A percentile compares a stretch with the other conserved stretches of the same genome.
Conservation (phyloP, 305 asterid genomes). For the Fraxinus sp. region DNA sequence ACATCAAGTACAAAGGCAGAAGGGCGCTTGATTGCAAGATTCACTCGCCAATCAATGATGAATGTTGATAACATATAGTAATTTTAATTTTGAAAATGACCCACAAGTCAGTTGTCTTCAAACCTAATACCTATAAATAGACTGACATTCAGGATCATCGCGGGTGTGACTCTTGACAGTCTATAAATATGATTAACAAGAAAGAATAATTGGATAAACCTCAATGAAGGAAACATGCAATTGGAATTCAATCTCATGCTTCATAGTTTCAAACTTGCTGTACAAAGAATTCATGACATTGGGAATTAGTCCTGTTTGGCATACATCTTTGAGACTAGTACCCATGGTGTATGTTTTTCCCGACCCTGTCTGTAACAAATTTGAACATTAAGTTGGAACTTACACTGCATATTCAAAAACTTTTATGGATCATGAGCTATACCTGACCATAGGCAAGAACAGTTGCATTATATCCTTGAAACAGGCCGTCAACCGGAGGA, state of each 20-base stretch:
- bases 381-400: constrained; percentile 17
- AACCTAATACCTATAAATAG: neutral
- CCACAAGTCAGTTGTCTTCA: neutral
- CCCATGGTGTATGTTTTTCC: constrained; percentile 98
- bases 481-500: constrained; percentile 90
- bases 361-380: constrained; percentile 83
- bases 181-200: neutral
- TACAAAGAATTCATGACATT: constrained; percentile 78
- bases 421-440: constrained; percentile 5
- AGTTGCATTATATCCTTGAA: constrained; percentile 98
- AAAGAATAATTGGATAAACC: constrained; percentile 38
- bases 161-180: neutral
- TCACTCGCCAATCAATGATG: neutral
- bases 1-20: neutral
- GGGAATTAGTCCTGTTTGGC: constrained; percentile 76
- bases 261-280: constrained; percentile 70
- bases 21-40: neutral
- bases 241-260: constrained; percentile 87
- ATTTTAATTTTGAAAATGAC: neutral
- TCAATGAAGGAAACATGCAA: constrained; percentile 91
- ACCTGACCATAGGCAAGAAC: constrained; percentile 96
- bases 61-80: neutral
- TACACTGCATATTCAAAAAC: neutral
- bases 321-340: constrained; percentile 79
- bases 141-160: neutral